Evolutionary conservation across 2,329 filamentous ascomycete genomes (phyloP).

Genomic region (Pseudogymnoascus sp.): DNA sequence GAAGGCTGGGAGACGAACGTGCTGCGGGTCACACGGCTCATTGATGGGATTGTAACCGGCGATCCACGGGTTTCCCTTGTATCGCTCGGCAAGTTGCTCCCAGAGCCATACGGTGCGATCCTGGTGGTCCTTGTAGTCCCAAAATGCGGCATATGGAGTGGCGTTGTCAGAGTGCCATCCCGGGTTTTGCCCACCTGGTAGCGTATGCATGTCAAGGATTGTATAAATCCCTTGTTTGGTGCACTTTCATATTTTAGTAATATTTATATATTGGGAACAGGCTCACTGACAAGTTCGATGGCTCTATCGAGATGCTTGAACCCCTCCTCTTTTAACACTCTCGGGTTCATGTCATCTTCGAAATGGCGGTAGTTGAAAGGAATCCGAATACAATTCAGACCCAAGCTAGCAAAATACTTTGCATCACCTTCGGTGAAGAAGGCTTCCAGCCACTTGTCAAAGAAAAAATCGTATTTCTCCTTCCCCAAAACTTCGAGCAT

Average conservation of each 20-base stretch:
- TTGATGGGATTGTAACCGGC: slow-evolving; percentile 46
- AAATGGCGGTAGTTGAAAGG: slow-evolving; percentile 51
- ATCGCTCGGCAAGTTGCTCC: slow-evolving; percentile 38
- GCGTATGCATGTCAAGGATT: slow-evolving; percentile 41
- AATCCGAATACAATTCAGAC: slow-evolving; percentile 47
- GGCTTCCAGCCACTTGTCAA: slow-evolving; percentile 45
- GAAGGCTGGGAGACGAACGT: slow-evolving; percentile 36
- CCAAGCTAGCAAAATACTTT: slow-evolving; percentile 44
- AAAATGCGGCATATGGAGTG: slow-evolving; percentile 38
- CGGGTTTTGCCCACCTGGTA: slow-evolving; percentile 41
- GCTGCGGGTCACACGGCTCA: slow-evolving; percentile 40
- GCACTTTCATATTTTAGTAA: slow-evolving; percentile 9
- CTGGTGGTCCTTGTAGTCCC: slow-evolving; percentile 43
- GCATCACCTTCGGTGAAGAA: slow-evolving; percentile 51
- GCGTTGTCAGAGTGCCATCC: slow-evolving; percentile 44
- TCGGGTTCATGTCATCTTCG: slow-evolving; percentile 39
- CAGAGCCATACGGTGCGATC: slow-evolving; percentile 42
- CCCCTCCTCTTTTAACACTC: slow-evolving; percentile 35
- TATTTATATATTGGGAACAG: not conserved
- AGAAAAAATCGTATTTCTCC: slow-evolving; percentile 49
- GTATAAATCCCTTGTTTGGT: slow-evolving; percentile 40
- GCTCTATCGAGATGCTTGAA: slow-evolving; percentile 41
- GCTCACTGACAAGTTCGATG: slow-evolving; percentile 30
- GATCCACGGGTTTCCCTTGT: slow-evolving; percentile 38
- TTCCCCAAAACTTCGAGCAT: slow-evolving; percentile 43